A percentile compares a stretch with the other conserved stretches of the same genome.
Evolutionary conservation across 106 monocot species (phyloP).

Genomic region (Acorus gramineus): DNA sequence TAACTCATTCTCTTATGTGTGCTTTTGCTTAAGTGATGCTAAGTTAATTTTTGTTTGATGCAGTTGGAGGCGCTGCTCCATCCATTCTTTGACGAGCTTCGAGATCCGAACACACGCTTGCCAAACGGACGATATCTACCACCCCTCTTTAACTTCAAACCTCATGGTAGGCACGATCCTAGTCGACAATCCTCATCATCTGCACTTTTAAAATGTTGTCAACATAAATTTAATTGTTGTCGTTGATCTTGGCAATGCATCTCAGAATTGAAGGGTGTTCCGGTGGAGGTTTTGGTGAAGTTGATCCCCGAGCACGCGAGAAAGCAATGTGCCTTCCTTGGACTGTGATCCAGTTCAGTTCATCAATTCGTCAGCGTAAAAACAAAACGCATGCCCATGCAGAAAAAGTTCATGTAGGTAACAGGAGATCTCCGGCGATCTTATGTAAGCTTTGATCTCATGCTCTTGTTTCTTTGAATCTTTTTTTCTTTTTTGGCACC

Average conservation of each 20-base stretch:
- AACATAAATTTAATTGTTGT: no score
- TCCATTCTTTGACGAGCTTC: background rate
- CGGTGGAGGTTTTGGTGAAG: conserved; percentile 32
- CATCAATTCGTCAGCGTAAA: no score
- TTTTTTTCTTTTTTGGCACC: no score
- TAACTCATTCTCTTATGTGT: background rate
- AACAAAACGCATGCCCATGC: no score
- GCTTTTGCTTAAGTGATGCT: background rate
- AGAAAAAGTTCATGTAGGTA: no score
- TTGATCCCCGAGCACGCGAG: conserved; percentile 54
- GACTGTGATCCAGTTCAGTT: conserved; percentile 12
- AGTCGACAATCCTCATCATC: no score
- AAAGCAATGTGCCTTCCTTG: conserved; percentile 55
- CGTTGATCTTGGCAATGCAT: background rate
- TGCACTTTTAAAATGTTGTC: no score
- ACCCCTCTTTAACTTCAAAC: conserved; percentile 15
- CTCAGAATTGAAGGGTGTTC: conserved; percentile 50
- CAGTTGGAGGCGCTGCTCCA: conserved; percentile 43
- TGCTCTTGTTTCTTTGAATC: no score
- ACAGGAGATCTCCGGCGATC: no score
- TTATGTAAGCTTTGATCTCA: no score
- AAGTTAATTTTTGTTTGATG: background rate
- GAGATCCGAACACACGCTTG: conserved; percentile 11
- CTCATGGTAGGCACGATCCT: conserved; percentile 25
- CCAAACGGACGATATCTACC: conserved; percentile 12